These are phyloP conservation scores for Cordyceps militaris DNA, from an alignment of 2,329 filamentous ascomycete species.

Conservation along the genomic window DNA sequence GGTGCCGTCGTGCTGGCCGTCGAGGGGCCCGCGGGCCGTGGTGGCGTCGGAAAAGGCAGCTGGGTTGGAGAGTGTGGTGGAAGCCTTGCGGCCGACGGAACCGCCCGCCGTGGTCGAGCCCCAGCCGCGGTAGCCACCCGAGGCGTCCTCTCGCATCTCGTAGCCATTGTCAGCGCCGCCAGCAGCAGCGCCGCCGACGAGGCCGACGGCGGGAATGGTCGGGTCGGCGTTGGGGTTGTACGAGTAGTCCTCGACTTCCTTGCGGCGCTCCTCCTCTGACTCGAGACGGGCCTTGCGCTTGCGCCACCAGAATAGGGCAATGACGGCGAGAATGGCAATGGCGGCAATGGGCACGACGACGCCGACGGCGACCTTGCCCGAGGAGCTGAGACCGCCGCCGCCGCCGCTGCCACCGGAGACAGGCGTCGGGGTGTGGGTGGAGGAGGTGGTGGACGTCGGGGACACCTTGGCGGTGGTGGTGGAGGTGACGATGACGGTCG, in stretches of 20 bases:
- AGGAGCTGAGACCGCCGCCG: constrained; percentile 46
- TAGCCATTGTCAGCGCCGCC: constrained; percentile 46
- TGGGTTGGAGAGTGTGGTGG: constrained; percentile 78
- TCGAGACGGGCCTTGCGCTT: constrained; percentile 79
- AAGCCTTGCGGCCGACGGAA: constrained; percentile 72
- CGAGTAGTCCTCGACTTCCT: constrained; percentile 94
- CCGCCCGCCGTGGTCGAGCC: constrained; percentile 65
- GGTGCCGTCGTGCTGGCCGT: constrained; percentile 42
- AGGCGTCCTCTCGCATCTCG: constrained; percentile 72
- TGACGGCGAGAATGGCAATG: constrained; percentile 71
- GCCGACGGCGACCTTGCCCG: constrained; percentile 78
- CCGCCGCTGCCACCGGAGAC: constrained; percentile 22
- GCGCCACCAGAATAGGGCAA: constrained; percentile 78
- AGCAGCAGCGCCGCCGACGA: constrained; percentile 31
- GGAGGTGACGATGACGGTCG: constrained; percentile 22
- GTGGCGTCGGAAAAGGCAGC: constrained; percentile 67
- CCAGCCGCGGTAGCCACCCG: constrained; percentile 88
- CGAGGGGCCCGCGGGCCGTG: constrained; percentile 57
- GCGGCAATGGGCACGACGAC: constrained; percentile 90
- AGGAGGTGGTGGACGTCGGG: constrained; percentile 22
- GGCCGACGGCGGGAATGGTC: constrained; percentile 52
- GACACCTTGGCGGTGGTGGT: constrained; percentile 19
- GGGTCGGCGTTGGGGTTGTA: constrained; percentile 98
- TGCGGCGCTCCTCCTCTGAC: constrained; percentile 80
- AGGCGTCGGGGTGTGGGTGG: constrained; percentile 22